These are phyloP conservation scores for Sedum album DNA, from an alignment of 164 flowering plant genomes.

Conservation along the genomic window DNA sequence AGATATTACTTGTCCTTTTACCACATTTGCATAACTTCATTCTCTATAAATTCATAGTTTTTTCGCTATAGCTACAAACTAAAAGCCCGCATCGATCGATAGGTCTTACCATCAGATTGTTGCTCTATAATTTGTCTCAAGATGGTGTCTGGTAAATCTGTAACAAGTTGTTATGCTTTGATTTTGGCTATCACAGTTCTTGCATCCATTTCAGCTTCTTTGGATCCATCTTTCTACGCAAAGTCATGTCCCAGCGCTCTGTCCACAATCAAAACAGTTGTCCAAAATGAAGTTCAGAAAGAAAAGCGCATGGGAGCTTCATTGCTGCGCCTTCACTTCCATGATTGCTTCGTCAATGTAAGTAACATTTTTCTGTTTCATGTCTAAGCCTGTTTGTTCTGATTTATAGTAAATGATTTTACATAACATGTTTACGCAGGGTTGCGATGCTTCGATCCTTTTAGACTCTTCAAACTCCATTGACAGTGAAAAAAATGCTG, in stretches of 20 bases:
- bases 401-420: too few species aligned
- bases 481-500: constrained; percentile 34
- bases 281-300: too few species aligned
- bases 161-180: not conserved
- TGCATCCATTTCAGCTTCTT: not conserved
- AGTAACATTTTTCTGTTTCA: too few species aligned
- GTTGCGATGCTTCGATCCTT: constrained; percentile 54
- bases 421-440: constrained; percentile 20
- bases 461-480: constrained; percentile 28
- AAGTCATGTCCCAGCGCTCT: too few species aligned
- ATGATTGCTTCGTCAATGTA: too few species aligned
- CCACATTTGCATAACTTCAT: not conserved
- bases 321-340: too few species aligned
- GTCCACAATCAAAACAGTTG: too few species aligned
- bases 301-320: too few species aligned
- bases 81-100: not conserved
- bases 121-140: not conserved
- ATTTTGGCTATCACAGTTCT: constrained; percentile 6
- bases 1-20: not conserved
- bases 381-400: too few species aligned
- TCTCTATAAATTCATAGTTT: not conserved
- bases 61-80: not conserved
- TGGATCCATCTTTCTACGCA: too few species aligned
- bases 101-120: not conserved
- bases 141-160: not conserved